These are phyloP conservation scores for Rhodotorula paludigena DNA, from an alignment of 768 basidiomycete species.

Conservation along the genomic window DNA sequence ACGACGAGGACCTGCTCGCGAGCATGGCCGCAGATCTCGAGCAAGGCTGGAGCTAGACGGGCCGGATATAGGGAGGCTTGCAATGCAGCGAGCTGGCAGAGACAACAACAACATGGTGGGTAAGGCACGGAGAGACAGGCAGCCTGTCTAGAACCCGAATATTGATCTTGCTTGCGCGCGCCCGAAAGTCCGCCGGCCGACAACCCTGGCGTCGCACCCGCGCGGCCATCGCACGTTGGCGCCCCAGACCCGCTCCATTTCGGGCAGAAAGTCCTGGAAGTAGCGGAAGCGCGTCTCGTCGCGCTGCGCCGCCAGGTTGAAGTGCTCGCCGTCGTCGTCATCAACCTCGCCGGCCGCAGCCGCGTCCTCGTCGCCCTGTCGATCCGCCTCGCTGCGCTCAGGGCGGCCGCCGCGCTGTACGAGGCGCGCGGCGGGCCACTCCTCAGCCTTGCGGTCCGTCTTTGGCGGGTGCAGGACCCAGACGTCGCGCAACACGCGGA, in stretches of 20 bases:
- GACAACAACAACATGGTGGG: neutral
- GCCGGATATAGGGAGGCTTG: neutral
- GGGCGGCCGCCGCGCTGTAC: neutral
- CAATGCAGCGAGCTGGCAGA: neutral
- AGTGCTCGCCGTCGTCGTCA: slow-evolving; percentile 3
- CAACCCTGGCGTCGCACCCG: slow-evolving; percentile 6
- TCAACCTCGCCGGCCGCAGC: neutral
- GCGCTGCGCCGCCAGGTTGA: slow-evolving; percentile 14
- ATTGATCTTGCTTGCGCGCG: neutral
- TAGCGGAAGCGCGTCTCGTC: slow-evolving; percentile 19
- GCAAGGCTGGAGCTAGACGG: slow-evolving; percentile 12
- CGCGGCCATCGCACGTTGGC: slow-evolving; percentile 13
- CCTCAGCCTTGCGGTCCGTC: slow-evolving; percentile 1
- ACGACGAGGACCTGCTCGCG: slow-evolving; percentile 36
- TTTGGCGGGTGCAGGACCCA: slow-evolving; percentile 26
- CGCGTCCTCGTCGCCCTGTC: neutral
- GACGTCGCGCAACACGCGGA: neutral
- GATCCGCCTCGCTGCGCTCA: neutral
- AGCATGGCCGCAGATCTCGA: slow-evolving; percentile 32
- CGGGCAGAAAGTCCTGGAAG: slow-evolving; percentile 24
- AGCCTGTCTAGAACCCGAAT: slow-evolving; percentile 19
- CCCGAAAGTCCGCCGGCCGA: slow-evolving; percentile 9
- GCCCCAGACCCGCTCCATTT: slow-evolving; percentile 6
- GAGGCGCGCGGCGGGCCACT: slow-evolving; percentile 11
- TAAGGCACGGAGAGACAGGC: neutral